Percentiles rank a stretch among this genome's conserved stretches.
Conservation (phyloP, 192 early-diverging fungal genomes). For the Paraglomus occultum region DNA sequence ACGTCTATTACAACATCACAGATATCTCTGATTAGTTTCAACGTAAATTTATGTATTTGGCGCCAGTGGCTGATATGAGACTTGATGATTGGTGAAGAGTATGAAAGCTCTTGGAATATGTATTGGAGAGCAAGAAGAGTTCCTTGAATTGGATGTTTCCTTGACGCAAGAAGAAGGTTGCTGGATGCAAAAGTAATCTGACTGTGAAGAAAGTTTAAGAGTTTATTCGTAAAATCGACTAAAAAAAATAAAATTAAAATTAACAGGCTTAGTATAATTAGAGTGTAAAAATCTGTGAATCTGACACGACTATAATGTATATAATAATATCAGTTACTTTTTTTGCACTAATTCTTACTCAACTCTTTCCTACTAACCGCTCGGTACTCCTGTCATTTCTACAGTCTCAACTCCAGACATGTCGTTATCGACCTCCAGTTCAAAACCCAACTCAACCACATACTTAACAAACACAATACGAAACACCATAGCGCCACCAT, state of each 20-base stretch:
- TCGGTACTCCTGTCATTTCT: slow-evolving; percentile 31
- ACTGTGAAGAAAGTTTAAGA: slow-evolving; percentile 49
- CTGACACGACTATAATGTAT: neutral
- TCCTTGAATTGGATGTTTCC: slow-evolving; percentile 56
- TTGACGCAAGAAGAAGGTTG: slow-evolving; percentile 52
- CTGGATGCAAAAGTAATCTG: slow-evolving; percentile 48
- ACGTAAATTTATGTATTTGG: slow-evolving; percentile 43
- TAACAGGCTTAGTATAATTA: neutral
- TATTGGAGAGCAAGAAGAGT: slow-evolving; percentile 56
- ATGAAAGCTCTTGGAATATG: slow-evolving; percentile 62
- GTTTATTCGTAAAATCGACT: slow-evolving; percentile 52
- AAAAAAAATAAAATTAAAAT: neutral
- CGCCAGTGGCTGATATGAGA: slow-evolving; percentile 50
- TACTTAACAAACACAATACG: slow-evolving; percentile 79
- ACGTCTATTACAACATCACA: slow-evolving; percentile 65
- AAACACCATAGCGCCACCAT: slow-evolving; percentile 78
- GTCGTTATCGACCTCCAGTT: slow-evolving; percentile 34
- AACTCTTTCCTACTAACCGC: neutral
- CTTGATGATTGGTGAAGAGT: slow-evolving; percentile 42
- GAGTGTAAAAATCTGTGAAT: too few species aligned
- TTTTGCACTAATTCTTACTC: slow-evolving; percentile 13
- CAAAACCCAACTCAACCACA: slow-evolving; percentile 51
- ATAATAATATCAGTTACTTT: neutral
- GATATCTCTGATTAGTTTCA: slow-evolving; percentile 50
- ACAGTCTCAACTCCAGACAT: slow-evolving; percentile 23